Evolutionary conservation across 371 early-diverging fungal genomes (phyloP), one percentile per base, ranked within the genome.

Genomic region (Apophysomyces elegans): DNA sequence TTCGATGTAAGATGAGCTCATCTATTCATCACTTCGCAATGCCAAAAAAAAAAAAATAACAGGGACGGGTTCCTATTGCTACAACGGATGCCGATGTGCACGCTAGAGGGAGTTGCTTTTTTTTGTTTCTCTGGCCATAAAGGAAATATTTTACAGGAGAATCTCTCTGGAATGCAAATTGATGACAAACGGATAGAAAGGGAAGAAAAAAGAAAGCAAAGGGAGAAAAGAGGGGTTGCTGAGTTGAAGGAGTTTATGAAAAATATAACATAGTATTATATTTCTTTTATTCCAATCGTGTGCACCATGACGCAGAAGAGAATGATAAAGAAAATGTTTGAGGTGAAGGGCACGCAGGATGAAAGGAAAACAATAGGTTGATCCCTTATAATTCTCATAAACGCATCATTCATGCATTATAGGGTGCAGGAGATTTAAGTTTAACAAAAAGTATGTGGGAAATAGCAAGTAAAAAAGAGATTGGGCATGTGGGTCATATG

Each of bases 301-400:
- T 50, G 47, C 21, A 50, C 21, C 16, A 50, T 50, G 54, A 50
- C 32, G 54, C 54, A 50, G 32, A 41, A 50, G 54, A 50, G 21
- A 50, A 50, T 50, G 21, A 21, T 9, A 50, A 21, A 50, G 21
- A 21, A 26, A 50, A 21, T 50, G 54, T 50, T 50, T 50, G 21
- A 26, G 9, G 21, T 50, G n/a, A 26, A 26, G 32, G 4, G 9
- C 21, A 50, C 21, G 54, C 54, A 50, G 54, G 54, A 21, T 50
- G 16, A 9, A 16, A 50, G 54, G 54, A 50, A 50, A 50, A 50
- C 54, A 50, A 50, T 50, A 50, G 54, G 54, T 21, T 50, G 54
- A 50, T 50, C 54, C 21, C 21, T 21, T 50, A 5, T 50, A 21
- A 50, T 50, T 21, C 54, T 50, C 54, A 50, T 50, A 16, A 18